phyloP scores from a whole-genome alignment of 139 green algal genomes.

The Monoraphidium neglectum region DNA sequence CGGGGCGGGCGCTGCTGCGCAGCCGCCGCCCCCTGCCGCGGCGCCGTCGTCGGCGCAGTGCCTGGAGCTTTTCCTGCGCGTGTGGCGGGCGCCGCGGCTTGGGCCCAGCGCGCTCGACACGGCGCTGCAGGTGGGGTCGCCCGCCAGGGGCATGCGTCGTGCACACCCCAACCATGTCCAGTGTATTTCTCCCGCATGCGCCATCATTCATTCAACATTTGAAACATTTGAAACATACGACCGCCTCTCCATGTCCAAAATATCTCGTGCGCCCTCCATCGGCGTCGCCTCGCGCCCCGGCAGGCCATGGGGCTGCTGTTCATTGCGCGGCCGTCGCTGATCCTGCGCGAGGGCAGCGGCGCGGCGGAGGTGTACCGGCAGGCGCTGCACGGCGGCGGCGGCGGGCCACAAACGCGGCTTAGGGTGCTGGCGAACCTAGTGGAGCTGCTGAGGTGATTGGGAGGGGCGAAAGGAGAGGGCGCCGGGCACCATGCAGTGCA shows the following conservation, averaged over 20 bases:
- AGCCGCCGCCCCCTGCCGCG: no score
- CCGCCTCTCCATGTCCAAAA: no score
- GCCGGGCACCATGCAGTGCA: no score
- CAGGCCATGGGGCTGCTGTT: slow-evolving; percentile 69
- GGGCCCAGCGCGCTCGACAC: slow-evolving; percentile 36
- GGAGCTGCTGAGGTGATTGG: slow-evolving; percentile 63
- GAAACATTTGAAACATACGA: no score
- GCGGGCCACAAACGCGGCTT: slow-evolving; percentile 50
- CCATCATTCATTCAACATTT: no score
- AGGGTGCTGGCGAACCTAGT: slow-evolving; percentile 66
- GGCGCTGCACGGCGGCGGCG: not conserved
- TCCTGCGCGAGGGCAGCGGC: slow-evolving; percentile 36
- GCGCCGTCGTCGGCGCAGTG: slow-evolving; percentile 20
- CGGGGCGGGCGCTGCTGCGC: no score
- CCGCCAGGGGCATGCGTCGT: no score
- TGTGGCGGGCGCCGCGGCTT: not conserved
- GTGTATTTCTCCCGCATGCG: no score
- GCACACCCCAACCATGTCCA: no score
- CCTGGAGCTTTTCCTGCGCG: slow-evolving; percentile 38
- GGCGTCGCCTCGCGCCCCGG: no score
- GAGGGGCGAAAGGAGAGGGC: no score
- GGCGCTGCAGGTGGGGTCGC: slow-evolving; percentile 47
- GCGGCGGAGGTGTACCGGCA: slow-evolving; percentile 19
- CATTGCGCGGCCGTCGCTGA: slow-evolving; percentile 60
- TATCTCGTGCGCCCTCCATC: no score